Conservation (phyloP, 192 early-diverging fungal species). For the Coemansia sp. region DNA sequence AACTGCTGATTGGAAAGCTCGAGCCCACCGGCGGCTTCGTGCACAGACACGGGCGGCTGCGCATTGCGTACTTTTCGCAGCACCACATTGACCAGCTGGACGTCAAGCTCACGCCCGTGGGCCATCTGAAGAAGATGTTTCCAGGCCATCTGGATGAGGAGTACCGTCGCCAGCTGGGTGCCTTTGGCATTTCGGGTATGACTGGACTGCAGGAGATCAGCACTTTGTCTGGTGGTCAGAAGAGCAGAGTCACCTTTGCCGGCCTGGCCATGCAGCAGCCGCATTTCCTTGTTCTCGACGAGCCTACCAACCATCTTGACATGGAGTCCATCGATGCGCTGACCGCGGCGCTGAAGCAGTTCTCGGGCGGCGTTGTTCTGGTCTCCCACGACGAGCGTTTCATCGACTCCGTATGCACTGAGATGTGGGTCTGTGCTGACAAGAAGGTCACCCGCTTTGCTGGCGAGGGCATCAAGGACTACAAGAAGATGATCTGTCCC, state of each 20-base stretch:
- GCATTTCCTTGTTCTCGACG: constrained; percentile 95
- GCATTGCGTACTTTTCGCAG: constrained; percentile 94
- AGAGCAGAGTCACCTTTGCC: constrained; percentile 94
- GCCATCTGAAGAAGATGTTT: constrained; percentile 84
- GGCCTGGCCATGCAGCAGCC: constrained; percentile 85
- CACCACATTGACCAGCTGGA: constrained; percentile 98
- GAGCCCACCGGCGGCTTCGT: constrained; percentile 77
- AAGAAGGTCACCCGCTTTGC: constrained; percentile 82
- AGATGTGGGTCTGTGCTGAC: constrained; percentile 92
- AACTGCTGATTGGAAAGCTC: constrained; percentile 85
- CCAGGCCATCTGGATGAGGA: constrained; percentile 95
- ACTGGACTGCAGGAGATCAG: constrained; percentile 91
- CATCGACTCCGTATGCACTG: constrained; percentile 80
- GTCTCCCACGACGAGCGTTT: constrained; percentile 98
- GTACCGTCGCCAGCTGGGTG: constrained; percentile 88
- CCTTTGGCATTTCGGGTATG: constrained; percentile 96
- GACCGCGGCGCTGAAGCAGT: constrained; percentile 78
- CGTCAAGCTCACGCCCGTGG: constrained; percentile 77
- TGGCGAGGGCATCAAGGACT: constrained; percentile 83
- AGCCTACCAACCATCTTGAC: constrained; percentile 94
- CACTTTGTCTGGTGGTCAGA: constrained; percentile 97
- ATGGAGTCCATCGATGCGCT: constrained; percentile 95
- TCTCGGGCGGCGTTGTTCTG: constrained; percentile 92
- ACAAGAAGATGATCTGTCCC: constrained; percentile 64
- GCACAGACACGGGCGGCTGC: constrained; percentile 89